Base-by-base conservation (phyloP, 192 early-diverging fungal genomes). In the Rhizophlyctis rosea region DNA sequence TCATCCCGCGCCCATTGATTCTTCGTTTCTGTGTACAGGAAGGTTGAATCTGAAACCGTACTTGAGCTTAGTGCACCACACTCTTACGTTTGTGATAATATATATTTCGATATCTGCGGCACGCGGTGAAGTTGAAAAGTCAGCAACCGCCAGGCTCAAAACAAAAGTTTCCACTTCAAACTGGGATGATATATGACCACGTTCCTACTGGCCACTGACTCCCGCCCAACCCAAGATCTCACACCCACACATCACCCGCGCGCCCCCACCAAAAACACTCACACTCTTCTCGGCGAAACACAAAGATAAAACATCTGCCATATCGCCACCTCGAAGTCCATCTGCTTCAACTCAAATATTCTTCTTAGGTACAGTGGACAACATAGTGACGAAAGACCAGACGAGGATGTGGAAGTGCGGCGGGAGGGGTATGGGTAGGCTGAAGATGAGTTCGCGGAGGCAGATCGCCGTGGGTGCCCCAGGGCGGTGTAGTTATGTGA, bases 1-100 rank as follows among this genome's bases (percentile, higher is more conserved):
- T 98, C 96, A 70, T 98, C 96, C 59, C 96, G 65, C 34, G 94
- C 91, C 94, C 94, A 98, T 64, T 96, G 92, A 74, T 96, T 98
- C 69, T 98, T 98, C 23, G 96, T 96, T 78, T 98, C 91, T 93
- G 54, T 59, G 30, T 23, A 34, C n/a, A 33, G 61, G 21, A 24
- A 64, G 21, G 32, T 33, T 35, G 7, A 23, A 60, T 47, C 14
- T 70, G n/a, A n/a, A n/a, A n/a, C n/a, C n/a, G n/a, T n/a, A n/a
- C n/a, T n/a, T n/a, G n/a, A n/a, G n/a, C n/a, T n/a, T n/a, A n/a
- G n/a, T n/a, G n/a, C n/a, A n/a, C n/a, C n/a, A n/a, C n/a, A n/a
- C 56, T 31, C 80, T 64, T 83, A 93, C 91, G 94, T 77, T 95
- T 96, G 76, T 96, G 92, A 72, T 94, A 94, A 73, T 94, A 93